Percentiles rank a stretch among this genome's conserved stretches.
phyloP scores from a whole-genome alignment of 192 early-diverging fungal genomes.

The Pilaira anomala region DNA sequence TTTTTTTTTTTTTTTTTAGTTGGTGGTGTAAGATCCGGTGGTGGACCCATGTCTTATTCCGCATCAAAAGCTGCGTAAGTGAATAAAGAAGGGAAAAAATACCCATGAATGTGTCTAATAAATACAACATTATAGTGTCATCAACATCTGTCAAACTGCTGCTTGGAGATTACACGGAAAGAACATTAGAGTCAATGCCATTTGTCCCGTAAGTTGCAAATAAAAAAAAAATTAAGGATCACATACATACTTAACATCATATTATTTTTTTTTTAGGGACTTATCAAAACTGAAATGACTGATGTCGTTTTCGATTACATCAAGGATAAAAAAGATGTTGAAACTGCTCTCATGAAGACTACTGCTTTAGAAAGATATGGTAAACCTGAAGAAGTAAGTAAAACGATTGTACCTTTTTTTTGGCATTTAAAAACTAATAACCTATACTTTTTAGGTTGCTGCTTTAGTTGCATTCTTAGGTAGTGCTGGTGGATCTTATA shows the following conservation, averaged over 20 bases:
- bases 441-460: conserved; percentile 33
- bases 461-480: conserved; percentile 43
- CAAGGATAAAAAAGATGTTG: background rate
- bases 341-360: background rate
- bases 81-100: background rate
- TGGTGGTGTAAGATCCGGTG: conserved; percentile 46
- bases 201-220: conserved; percentile 41
- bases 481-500: conserved; percentile 43
- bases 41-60: conserved; percentile 46
- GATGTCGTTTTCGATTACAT: conserved; percentile 37
- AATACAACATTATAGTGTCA: conserved; percentile 18
- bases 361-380: conserved; percentile 42
- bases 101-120: background rate
- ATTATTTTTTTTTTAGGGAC: conserved; percentile 20
- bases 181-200: conserved; percentile 47
- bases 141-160: conserved; percentile 41
- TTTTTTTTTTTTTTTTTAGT: conserved; percentile 18
- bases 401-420: background rate
- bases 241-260: background rate
- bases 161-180: conserved; percentile 38
- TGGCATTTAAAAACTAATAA: background rate
- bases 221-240: background rate
- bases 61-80: conserved; percentile 49
- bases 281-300: conserved; percentile 57
- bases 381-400: conserved; percentile 34